Evolutionary conservation across 805 yeast genomes (phyloP).

Genomic region (Teunomyces kruisii): DNA sequence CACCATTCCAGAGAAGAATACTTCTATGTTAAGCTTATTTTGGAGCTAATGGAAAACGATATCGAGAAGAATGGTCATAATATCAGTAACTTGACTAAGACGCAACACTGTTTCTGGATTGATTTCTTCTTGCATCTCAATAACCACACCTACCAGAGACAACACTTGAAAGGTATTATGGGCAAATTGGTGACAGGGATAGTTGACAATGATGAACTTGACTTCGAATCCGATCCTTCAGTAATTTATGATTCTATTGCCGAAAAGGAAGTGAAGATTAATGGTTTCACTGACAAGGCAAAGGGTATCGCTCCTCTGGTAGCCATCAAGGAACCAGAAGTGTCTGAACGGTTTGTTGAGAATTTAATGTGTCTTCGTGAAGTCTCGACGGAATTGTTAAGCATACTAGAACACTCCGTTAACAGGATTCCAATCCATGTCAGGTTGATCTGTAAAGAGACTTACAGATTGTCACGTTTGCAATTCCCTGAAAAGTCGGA

Average conservation of each 20-base stretch:
- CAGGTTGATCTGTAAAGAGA: constrained; percentile 32
- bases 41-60: constrained; percentile 44
- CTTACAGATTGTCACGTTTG: constrained; percentile 38
- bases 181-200: constrained; percentile 39
- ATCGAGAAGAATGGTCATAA: constrained; percentile 27
- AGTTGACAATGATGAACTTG: constrained; percentile 49
- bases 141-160: constrained; percentile 50
- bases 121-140: constrained; percentile 42
- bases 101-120: constrained; percentile 44
- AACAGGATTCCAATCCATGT: constrained; percentile 39
- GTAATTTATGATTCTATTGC: constrained; percentile 47
- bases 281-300: constrained; percentile 36
- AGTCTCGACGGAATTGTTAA: constrained; percentile 59
- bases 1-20: constrained; percentile 66
- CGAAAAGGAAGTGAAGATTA: constrained; percentile 33
- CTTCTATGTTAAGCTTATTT: constrained; percentile 59
- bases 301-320: constrained; percentile 49
- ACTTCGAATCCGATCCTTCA: constrained; percentile 80
- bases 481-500: constrained; percentile 60
- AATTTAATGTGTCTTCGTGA: constrained; percentile 79
- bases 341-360: constrained; percentile 64
- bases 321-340: constrained; percentile 80
- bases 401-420: constrained; percentile 45
- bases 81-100: constrained; percentile 40
- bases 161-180: constrained; percentile 38